Conservation (phyloP, 495 filamentous ascomycete genomes). For the Polyplosphaeria fusca region DNA sequence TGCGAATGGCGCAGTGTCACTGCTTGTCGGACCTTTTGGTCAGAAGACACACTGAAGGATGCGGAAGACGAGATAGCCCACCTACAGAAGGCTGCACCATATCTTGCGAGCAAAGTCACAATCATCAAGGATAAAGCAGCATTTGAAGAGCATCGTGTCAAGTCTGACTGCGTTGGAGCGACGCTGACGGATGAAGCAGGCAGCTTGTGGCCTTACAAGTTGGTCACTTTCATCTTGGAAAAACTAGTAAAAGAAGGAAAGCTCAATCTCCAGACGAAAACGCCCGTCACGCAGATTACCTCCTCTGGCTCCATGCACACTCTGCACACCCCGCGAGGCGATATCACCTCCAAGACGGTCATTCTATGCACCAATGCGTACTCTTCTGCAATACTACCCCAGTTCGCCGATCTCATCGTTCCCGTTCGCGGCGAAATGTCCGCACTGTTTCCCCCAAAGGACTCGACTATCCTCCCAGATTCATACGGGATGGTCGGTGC, state of each 20-base stretch:
- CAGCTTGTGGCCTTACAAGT: constrained; percentile 75
- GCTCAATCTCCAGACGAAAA: constrained; percentile 73
- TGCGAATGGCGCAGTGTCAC: constrained; percentile 59
- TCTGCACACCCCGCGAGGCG: constrained; percentile 62
- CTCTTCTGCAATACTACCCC: constrained; percentile 67
- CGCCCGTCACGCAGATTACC: constrained; percentile 55
- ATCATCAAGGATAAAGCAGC: constrained; percentile 37
- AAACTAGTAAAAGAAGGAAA: constrained; percentile 45
- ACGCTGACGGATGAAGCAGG: constrained; percentile 47
- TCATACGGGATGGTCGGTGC: constrained; percentile 61
- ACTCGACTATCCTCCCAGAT: constrained; percentile 44
- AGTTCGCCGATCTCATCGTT: constrained; percentile 66
- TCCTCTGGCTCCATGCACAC: constrained; percentile 45
- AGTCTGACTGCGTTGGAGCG: constrained; percentile 44
- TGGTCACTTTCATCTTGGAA: constrained; percentile 64
- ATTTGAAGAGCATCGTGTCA: constrained; percentile 42
- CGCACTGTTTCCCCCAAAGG: constrained; percentile 57
- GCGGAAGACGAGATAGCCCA: constrained; percentile 45
- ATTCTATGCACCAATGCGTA: constrained; percentile 79
- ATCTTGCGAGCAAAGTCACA: constrained; percentile 44
- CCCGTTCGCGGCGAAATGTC: constrained; percentile 74
- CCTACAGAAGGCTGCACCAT: constrained; percentile 50
- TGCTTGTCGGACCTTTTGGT: constrained; percentile 55
- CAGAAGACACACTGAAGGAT: constrained; percentile 45
- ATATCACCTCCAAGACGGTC: constrained; percentile 55